Evolutionary conservation across 1,139 yeast species (phyloP).

Genomic region (Candida buenavistaensis): DNA sequence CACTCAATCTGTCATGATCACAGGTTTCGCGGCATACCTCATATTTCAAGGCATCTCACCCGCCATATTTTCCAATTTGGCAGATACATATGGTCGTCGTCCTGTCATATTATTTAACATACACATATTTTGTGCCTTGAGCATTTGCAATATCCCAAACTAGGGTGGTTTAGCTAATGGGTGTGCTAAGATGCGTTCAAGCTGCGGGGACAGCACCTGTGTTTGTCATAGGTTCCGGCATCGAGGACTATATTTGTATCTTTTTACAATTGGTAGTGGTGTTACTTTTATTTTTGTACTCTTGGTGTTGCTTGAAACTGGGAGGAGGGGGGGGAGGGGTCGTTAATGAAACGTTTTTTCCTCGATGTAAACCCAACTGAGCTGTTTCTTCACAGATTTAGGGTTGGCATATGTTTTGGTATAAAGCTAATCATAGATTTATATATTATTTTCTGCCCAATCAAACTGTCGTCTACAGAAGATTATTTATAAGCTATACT

Average conservation of each 20-base stretch:
- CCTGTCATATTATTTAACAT: conserved; percentile 61
- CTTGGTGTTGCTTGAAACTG: conserved; percentile 63
- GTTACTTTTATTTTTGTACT: conserved; percentile 34
- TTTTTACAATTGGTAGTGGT: conserved; percentile 62
- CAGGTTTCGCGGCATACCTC: conserved; percentile 71
- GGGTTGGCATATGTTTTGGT: conserved; percentile 20
- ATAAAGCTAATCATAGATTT: conserved; percentile 13
- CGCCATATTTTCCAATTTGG: conserved; percentile 59
- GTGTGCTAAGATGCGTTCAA: conserved; percentile 54
- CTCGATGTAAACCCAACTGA: no score
- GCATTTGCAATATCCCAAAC: conserved; percentile 27
- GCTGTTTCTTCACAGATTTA: conserved; percentile 22
- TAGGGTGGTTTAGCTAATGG: conserved; percentile 26
- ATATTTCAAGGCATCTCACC: conserved; percentile 73
- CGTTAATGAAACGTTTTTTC: no score
- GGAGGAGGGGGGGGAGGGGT: conserved; percentile 69
- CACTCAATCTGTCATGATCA: conserved; percentile 55
- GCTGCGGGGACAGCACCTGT: conserved; percentile 73
- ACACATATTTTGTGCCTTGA: conserved; percentile 17
- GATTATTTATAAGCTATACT: not conserved
- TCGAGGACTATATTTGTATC: conserved; percentile 78
- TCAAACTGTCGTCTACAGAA: conserved; percentile 4
- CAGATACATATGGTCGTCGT: conserved; percentile 69
- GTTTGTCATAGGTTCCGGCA: conserved; percentile 64
- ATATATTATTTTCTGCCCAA: conserved; percentile 5